phyloP scores from a whole-genome alignment of 1,284 basidiomycete species.

The Sporisorium graminicola region DNA sequence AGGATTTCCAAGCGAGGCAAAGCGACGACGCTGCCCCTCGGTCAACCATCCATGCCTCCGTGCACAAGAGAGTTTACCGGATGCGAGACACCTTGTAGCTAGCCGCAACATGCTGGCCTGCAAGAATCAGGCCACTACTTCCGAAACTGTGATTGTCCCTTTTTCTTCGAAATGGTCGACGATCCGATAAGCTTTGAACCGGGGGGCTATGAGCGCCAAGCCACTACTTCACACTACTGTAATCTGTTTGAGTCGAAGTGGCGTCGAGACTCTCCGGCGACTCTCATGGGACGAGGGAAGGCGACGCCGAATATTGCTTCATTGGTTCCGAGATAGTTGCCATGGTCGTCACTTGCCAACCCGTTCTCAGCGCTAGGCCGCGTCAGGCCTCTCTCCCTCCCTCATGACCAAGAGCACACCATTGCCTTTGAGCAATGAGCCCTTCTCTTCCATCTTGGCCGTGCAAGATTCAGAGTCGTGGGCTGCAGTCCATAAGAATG shows the following conservation, averaged over 20 bases:
- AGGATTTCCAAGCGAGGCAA: not conserved
- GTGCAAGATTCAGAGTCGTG: not conserved
- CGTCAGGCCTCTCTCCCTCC: not conserved
- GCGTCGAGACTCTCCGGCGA: not conserved
- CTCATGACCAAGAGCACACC: not conserved
- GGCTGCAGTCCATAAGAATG: not conserved
- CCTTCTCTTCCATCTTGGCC: not conserved
- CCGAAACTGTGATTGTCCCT: not conserved
- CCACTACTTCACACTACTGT: too few species aligned
- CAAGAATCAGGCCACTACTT: not conserved
- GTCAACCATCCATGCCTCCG: too few species aligned
- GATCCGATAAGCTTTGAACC: not conserved
- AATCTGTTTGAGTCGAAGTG: too few species aligned
- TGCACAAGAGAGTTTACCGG: too few species aligned
- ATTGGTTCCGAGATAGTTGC: constrained; percentile 1
- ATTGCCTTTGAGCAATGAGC: too few species aligned
- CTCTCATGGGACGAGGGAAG: not conserved
- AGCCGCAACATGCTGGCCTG: not conserved
- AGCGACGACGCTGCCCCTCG: not conserved
- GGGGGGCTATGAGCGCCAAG: too few species aligned
- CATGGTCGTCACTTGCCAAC: too few species aligned
- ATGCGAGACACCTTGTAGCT: not conserved
- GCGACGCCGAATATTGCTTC: not conserved
- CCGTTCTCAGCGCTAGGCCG: too few species aligned
- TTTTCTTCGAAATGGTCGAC: not conserved